Evolutionary conservation across 2,329 filamentous ascomycete genomes (phyloP).

Genomic region (Huntiella omanensis): DNA sequence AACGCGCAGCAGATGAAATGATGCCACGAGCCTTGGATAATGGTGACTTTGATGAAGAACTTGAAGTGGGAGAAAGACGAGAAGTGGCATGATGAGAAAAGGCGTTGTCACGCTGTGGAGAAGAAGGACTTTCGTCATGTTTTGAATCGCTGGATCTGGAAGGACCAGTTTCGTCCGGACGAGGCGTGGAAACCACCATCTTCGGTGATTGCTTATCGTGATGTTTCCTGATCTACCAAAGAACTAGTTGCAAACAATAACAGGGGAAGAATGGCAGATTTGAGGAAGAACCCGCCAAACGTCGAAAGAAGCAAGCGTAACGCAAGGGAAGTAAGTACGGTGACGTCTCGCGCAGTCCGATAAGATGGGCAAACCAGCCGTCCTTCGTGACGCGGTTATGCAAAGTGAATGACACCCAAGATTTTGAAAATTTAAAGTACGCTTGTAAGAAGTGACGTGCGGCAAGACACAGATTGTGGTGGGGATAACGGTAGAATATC

Average conservation of each 20-base stretch:
- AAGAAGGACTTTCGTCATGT: neutral
- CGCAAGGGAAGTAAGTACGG: too few relatives aligned
- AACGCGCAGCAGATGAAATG: slow-evolving; percentile 6
- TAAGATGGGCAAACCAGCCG: too few relatives aligned
- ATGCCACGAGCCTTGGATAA: slow-evolving; percentile 7
- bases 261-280: too few relatives aligned
- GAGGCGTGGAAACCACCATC: slow-evolving; percentile 8
- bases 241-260: neutral
- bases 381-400: too few relatives aligned
- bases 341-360: too few relatives aligned
- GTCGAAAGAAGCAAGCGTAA: too few relatives aligned
- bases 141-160: slow-evolving; percentile 1
- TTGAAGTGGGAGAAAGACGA: slow-evolving; percentile 2
- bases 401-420: too few relatives aligned
- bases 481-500: too few relatives aligned
- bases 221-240: neutral
- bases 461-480: too few relatives aligned
- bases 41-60: slow-evolving; percentile 5
- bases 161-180: slow-evolving; percentile 6
- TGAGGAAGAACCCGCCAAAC: too few relatives aligned
- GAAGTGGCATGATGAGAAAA: neutral
- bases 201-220: slow-evolving; percentile 1
- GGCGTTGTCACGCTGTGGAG: slow-evolving; percentile 1
- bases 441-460: too few relatives aligned
- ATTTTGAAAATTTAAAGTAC: too few relatives aligned